Evolutionary conservation across 345 rosid species (phyloP).

Genomic region (Ceriops tagal): DNA sequence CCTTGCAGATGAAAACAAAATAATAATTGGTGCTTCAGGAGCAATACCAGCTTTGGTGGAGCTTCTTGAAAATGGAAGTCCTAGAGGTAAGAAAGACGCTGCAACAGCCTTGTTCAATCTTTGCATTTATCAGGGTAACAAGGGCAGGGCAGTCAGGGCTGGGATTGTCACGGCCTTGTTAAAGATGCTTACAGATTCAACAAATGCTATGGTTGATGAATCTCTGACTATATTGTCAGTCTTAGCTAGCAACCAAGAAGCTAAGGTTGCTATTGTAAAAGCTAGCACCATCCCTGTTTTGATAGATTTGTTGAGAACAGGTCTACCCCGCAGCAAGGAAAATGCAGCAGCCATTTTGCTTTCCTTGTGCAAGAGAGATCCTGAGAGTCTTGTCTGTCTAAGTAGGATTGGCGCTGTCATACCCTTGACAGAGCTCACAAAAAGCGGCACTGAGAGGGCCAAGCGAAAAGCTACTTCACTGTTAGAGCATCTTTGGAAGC

Average conservation of each 20-base stretch:
- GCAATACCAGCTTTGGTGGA: constrained; percentile 78
- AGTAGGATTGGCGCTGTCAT: constrained; percentile 80
- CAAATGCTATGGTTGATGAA: constrained; percentile 66
- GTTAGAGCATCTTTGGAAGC: constrained; percentile 66
- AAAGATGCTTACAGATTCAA: constrained; percentile 62
- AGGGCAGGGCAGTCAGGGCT: constrained; percentile 82
- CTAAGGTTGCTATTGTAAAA: constrained; percentile 61
- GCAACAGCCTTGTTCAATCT: constrained; percentile 88
- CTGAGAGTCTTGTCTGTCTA: constrained; percentile 53
- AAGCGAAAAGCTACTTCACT: constrained; percentile 72
- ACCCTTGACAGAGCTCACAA: constrained; percentile 77
- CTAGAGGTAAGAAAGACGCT: constrained; percentile 92
- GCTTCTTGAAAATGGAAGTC: constrained; percentile 65
- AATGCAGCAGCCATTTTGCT: constrained; percentile 84
- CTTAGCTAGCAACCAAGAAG: constrained; percentile 69
- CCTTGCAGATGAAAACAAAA: constrained; percentile 83
- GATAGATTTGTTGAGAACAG: constrained; percentile 60
- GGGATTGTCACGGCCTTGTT: constrained; percentile 65
- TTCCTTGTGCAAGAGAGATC: constrained; percentile 80
- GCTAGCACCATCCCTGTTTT: constrained; percentile 59
- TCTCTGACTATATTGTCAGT: constrained; percentile 79
- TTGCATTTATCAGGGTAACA: constrained; percentile 82
- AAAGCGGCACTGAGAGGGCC: constrained; percentile 83
- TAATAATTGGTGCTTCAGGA: constrained; percentile 83
- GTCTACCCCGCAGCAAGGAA: constrained; percentile 69